A percentile compares a stretch with the other conserved stretches of the same genome.
Evolutionary conservation across 805 yeast species (phyloP).

Genomic region (Ogataea naganishii): DNA sequence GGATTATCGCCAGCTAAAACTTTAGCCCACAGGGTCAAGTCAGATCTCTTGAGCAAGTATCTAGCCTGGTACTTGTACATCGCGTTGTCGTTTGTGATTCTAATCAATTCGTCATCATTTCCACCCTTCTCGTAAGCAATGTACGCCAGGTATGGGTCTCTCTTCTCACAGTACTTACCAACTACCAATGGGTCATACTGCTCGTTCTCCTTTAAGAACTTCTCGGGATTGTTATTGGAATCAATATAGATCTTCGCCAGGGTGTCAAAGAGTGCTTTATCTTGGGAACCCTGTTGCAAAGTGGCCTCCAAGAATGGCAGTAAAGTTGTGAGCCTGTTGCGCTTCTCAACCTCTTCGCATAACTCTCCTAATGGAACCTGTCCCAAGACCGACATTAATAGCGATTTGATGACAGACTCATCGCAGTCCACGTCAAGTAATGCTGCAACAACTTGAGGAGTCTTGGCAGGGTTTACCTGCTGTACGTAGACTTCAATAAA

Average conservation of each 20-base stretch:
- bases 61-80: slow-evolving; percentile 99
- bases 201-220: slow-evolving; percentile 85
- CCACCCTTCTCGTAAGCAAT: slow-evolving; percentile 95
- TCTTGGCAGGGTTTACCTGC: slow-evolving; percentile 90
- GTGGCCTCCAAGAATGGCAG: slow-evolving; percentile 91
- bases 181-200: slow-evolving; percentile 89
- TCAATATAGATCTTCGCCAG: slow-evolving; percentile 97
- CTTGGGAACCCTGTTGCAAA: slow-evolving; percentile 74
- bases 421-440: slow-evolving; percentile 96
- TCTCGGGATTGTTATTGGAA: slow-evolving; percentile 95
- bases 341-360: slow-evolving; percentile 91
- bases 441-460: slow-evolving; percentile 96
- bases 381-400: slow-evolving; percentile 81
- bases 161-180: slow-evolving; percentile 97
- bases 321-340: slow-evolving; percentile 86
- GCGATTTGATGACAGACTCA: slow-evolving; percentile 72
- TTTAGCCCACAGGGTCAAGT: slow-evolving; percentile 68
- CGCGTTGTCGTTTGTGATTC: slow-evolving; percentile 91
- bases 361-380: slow-evolving; percentile 88
- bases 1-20: slow-evolving; percentile 70
- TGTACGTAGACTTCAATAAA: slow-evolving; percentile 97
- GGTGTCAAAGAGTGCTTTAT: slow-evolving; percentile 87
- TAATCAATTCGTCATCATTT: slow-evolving; percentile 82
- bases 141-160: slow-evolving; percentile 97
- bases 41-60: slow-evolving; percentile 84